Evolutionary conservation across 495 filamentous ascomycete genomes (phyloP).

Genomic region (Hypomontagnella submonticulosa): DNA sequence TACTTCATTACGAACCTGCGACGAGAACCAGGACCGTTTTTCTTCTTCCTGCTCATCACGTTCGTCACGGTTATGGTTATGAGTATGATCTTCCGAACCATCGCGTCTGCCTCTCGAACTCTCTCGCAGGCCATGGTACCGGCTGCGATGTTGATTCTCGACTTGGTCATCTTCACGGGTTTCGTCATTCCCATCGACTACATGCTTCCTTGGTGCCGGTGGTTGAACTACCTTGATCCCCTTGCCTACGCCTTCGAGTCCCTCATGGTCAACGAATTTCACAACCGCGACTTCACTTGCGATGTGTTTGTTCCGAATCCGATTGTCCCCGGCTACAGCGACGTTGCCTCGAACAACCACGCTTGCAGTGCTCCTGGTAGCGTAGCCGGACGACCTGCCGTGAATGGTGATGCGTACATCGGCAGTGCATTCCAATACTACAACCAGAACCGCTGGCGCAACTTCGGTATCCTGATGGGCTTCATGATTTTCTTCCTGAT

Average conservation of each 20-base stretch:
- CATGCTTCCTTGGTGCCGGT: slow-evolving; percentile 87
- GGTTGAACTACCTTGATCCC: slow-evolving; percentile 89
- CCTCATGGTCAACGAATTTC: slow-evolving; percentile 92
- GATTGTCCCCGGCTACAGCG: slow-evolving; percentile 55
- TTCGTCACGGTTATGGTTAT: slow-evolving; percentile 74
- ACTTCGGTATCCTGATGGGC: slow-evolving; percentile 81
- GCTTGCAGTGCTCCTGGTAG: slow-evolving; percentile 74
- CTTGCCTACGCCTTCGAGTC: slow-evolving; percentile 88
- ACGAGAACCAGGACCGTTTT: slow-evolving; percentile 81
- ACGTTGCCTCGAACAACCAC: slow-evolving; percentile 52
- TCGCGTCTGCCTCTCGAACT: slow-evolving; percentile 81
- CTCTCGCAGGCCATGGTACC: slow-evolving; percentile 87
- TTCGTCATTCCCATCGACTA: slow-evolving; percentile 82
- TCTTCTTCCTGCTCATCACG: slow-evolving; percentile 79
- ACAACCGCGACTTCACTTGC: slow-evolving; percentile 71
- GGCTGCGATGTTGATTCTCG: slow-evolving; percentile 82
- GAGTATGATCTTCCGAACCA: slow-evolving; percentile 85
- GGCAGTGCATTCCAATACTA: slow-evolving; percentile 69
- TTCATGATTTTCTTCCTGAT: slow-evolving; percentile 76
- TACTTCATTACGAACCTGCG: slow-evolving; percentile 91
- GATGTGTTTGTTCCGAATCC: slow-evolving; percentile 68
- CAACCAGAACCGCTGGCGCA: slow-evolving; percentile 75
- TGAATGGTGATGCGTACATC: slow-evolving; percentile 77
- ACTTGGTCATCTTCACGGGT: slow-evolving; percentile 87
- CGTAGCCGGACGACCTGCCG: slow-evolving; percentile 61